phyloP scores from a whole-genome alignment of 2,329 filamentous ascomycete genomes.

The Alternaria arborescens region DNA sequence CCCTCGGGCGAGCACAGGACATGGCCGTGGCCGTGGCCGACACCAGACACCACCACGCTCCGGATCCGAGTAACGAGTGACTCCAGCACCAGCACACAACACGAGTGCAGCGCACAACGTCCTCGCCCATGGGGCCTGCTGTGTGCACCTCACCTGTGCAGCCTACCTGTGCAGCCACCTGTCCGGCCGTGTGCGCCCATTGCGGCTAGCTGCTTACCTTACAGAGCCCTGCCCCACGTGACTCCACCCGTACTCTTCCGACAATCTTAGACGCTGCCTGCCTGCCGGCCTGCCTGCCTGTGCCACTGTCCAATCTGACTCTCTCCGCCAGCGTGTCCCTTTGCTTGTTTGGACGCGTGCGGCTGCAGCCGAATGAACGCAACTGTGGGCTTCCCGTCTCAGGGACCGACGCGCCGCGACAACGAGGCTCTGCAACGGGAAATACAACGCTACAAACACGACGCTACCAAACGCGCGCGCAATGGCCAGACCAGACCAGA shows the following conservation, averaged over 20 bases:
- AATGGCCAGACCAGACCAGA: neutral
- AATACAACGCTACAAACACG: neutral
- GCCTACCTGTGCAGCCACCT: neutral
- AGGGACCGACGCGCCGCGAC: constrained; percentile 9
- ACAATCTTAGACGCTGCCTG: neutral
- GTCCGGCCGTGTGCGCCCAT: neutral
- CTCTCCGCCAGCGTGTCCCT: constrained; percentile 2
- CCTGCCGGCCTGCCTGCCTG: neutral
- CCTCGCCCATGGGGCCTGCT: neutral
- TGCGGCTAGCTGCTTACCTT: constrained; percentile 12
- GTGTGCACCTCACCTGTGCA: neutral
- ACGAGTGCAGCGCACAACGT: neutral
- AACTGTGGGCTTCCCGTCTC: constrained; percentile 16
- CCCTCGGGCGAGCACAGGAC: neutral
- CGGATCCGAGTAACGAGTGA: neutral
- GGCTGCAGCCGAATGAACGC: constrained; percentile 14
- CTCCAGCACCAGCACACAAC: neutral
- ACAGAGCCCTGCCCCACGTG: constrained; percentile 4
- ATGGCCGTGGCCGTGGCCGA: neutral
- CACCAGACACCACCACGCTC: neutral
- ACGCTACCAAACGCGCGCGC: too few species aligned
- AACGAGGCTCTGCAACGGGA: constrained; percentile 3
- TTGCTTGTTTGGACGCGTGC: constrained; percentile 12
- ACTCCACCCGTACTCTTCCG: neutral
- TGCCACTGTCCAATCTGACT: neutral